Evolutionary conservation across 805 yeast genomes (phyloP).

Genomic region (Saturnispora zaruensis): DNA sequence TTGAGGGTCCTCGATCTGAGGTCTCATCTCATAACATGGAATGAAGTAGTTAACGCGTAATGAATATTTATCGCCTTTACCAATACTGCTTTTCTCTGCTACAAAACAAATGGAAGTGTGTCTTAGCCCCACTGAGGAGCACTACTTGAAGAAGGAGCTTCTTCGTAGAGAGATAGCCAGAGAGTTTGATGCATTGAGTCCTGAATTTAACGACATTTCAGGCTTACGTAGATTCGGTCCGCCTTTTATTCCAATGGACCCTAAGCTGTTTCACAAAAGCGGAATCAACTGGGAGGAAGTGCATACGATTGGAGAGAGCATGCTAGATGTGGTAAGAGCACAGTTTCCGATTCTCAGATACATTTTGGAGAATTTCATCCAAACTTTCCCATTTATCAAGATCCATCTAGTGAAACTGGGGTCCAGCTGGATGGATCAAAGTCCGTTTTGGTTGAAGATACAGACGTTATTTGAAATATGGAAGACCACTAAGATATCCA

Average conservation of each 20-base stretch:
- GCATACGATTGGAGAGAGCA: slow-evolving; percentile 14
- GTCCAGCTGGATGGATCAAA: slow-evolving; percentile 11
- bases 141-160: slow-evolving; percentile 77
- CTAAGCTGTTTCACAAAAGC: slow-evolving; percentile 25
- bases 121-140: slow-evolving; percentile 65
- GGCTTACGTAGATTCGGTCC: slow-evolving; percentile 66
- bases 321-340: slow-evolving; percentile 21
- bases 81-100: background rate
- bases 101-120: background rate
- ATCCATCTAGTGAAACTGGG: slow-evolving; percentile 31
- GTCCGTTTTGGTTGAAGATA: slow-evolving; percentile 67
- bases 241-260: slow-evolving; percentile 55
- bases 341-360: slow-evolving; percentile 63
- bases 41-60: background rate
- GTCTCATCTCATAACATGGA: background rate
- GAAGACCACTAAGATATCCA: slow-evolving; percentile 61
- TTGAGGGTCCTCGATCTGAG: background rate
- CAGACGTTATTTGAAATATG: slow-evolving; percentile 79
- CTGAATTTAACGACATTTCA: slow-evolving; percentile 41
- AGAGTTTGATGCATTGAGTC: slow-evolving; percentile 50
- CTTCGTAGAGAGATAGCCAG: slow-evolving; percentile 49
- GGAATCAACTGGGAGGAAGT: slow-evolving; percentile 13
- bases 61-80: background rate
- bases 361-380: slow-evolving; percentile 53
- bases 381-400: slow-evolving; percentile 69